Conservation (phyloP, 2,329 filamentous ascomycete genomes). For the Aspergillus viridinutans region DNA sequence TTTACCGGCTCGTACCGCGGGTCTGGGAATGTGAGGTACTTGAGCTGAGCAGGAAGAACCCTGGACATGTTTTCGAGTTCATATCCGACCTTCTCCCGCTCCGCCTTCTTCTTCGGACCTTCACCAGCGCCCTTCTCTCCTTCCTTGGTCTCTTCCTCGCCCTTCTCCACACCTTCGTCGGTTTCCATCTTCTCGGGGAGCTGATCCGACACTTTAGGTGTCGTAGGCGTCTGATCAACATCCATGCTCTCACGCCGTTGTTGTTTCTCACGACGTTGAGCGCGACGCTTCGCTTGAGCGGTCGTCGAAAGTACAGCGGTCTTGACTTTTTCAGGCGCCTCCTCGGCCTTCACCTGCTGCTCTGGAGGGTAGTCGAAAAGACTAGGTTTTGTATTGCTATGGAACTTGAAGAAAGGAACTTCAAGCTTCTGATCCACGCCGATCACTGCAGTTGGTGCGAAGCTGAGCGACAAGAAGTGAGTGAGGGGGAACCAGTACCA, state of each 20-base stretch:
- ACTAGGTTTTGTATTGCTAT: conserved; percentile 90
- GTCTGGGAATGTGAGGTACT: conserved; percentile 89
- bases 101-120: conserved; percentile 77
- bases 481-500: conserved; percentile 99
- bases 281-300: conserved; percentile 90
- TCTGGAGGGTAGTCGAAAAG: conserved; percentile 98
- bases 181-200: conserved; percentile 82
- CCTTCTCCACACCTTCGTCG: conserved; percentile 53
- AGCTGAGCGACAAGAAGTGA: conserved; percentile 92
- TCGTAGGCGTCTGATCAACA: conserved; percentile 73
- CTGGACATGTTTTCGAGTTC: conserved; percentile 96
- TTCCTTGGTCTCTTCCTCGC: conserved; percentile 56
- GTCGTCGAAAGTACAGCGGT: conserved; percentile 96
- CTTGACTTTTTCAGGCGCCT: conserved; percentile 88
- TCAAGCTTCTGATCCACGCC: conserved; percentile 91
- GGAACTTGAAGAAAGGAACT: conserved; percentile 90
- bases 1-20: conserved; percentile 91
- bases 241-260: conserved; percentile 94
- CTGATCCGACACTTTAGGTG: conserved; percentile 60
- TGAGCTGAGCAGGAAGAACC: conserved; percentile 86
- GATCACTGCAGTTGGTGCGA: conserved; percentile 95
- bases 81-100: conserved; percentile 96
- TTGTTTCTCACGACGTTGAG: conserved; percentile 88
- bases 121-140: conserved; percentile 58
- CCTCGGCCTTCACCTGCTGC: conserved; percentile 89